Base-by-base conservation (phyloP, 345 rosid species). In the Arabidopsis arenosa region DNA sequence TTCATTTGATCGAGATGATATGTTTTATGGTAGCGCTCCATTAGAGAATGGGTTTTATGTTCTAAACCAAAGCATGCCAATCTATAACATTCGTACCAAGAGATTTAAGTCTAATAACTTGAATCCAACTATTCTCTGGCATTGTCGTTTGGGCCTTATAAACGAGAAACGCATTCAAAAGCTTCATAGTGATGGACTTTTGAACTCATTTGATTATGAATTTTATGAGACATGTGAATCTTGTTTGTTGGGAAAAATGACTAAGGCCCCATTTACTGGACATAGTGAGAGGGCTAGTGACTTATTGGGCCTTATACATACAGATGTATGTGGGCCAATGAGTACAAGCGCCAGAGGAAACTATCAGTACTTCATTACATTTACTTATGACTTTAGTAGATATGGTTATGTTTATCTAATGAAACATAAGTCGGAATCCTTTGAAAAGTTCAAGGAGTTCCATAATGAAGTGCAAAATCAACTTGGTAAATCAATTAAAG, bases 361-460 rank as follows among this genome's bases (percentile, higher is more conserved):
- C 17, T 65, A n/a, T 6, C 13, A 11, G 14, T 65, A 65, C 28
- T 47, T 65, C 55, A 65, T 47, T n/a, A 65, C 33, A 10, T 65
- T 65, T 45, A 47, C 23, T 65, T n/a, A 47, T 47, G 14, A 51
- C 3, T 65, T 43, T 2, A 8, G 14, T 45, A 65, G 35, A 30
- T 65, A 65, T 47, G 56, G 23, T 6, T 66, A 66, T 66, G 70
- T 32, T 17, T 47, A 66, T 30, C 6, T 66, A 9, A 44, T 66
- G 36, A 76, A 76, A 52, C 56, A 52, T 52, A 52, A 52, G 0
- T 17, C 30, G 30, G 30, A 28, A 28, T 28, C 30, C 30, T 28
- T 28, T 28, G 30, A 28, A 28, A 28, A 28, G 30, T 28, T 28
- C 30, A 28, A 28, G 30, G 30, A 28, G 30, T 28, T 28, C 30